Percentiles rank a stretch among this genome's conserved stretches.
These are phyloP conservation scores for Sporopachydermia lactativora DNA, from an alignment of 805 yeast species.

Conservation along the genomic window DNA sequence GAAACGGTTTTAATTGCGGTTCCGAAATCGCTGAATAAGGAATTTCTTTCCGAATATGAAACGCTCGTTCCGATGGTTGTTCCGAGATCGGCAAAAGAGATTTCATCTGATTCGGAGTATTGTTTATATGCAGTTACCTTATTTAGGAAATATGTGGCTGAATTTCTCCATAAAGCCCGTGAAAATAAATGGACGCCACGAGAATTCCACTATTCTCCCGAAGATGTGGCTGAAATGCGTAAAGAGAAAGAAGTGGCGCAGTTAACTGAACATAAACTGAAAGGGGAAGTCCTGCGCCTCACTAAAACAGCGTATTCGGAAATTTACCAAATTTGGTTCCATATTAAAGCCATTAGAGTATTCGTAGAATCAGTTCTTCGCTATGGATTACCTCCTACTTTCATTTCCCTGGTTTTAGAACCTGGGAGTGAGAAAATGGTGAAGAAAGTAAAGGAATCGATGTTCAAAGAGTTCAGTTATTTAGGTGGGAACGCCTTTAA, in stretches of 20 bases:
- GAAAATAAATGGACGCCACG: slow-evolving; percentile 87
- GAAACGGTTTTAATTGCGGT: slow-evolving; percentile 81
- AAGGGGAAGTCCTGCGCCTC: slow-evolving; percentile 67
- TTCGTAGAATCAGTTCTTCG: slow-evolving; percentile 90
- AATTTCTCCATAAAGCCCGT: slow-evolving; percentile 56
- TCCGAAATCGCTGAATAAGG: slow-evolving; percentile 47
- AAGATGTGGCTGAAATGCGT: slow-evolving; percentile 52
- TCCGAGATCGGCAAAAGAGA: slow-evolving; percentile 70
- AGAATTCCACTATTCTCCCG: slow-evolving; percentile 80
- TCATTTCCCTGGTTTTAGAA: slow-evolving; percentile 37
- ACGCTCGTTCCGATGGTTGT: slow-evolving; percentile 68
- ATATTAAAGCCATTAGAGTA: slow-evolving; percentile 72
- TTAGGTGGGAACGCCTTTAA: slow-evolving; percentile 83
- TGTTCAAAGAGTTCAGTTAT: slow-evolving; percentile 69
- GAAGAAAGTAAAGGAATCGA: slow-evolving; percentile 50
- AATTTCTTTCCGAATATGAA: slow-evolving; percentile 63
- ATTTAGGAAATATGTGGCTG: slow-evolving; percentile 67
- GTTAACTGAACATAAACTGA: slow-evolving; percentile 56
- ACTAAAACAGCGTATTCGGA: slow-evolving; percentile 86
- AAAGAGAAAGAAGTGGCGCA: slow-evolving; percentile 68
- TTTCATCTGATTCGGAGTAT: slow-evolving; percentile 64
- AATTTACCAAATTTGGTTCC: slow-evolving; percentile 76
- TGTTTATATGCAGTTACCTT: slow-evolving; percentile 63
- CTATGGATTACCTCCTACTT: slow-evolving; percentile 93
- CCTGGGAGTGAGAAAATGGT: slow-evolving; percentile 30